A percentile compares a stretch with the other conserved stretches of the same genome.
Conservation (phyloP, 2,329 filamentous ascomycete species). For the Elsinoe australis region DNA sequence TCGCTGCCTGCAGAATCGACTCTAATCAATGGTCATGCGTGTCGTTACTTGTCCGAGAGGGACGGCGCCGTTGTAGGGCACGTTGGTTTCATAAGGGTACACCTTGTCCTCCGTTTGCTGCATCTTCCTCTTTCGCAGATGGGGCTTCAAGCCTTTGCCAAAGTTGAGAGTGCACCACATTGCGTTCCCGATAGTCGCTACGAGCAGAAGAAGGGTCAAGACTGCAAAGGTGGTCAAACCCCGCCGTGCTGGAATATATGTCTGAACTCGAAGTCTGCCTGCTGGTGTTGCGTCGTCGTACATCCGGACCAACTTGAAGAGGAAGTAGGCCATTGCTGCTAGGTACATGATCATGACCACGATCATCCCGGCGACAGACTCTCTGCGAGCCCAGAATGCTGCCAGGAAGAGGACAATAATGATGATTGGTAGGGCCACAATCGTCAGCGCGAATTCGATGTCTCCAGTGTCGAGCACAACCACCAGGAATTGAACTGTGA, state of each 20-base stretch:
- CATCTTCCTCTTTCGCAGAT: constrained; percentile 58
- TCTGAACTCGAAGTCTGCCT: constrained; percentile 30
- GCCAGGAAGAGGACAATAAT: constrained; percentile 80
- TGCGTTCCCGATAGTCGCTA: constrained; percentile 81
- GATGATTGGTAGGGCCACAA: constrained; percentile 83
- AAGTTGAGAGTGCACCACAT: constrained; percentile 88
- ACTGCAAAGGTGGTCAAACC: constrained; percentile 90
- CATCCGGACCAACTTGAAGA: constrained; percentile 97
- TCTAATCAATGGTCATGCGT: constrained; percentile 44
- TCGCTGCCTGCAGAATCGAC: constrained; percentile 15
- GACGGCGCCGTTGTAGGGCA: constrained; percentile 23
- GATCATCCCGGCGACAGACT: constrained; percentile 72
- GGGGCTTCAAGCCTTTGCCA: constrained; percentile 76
- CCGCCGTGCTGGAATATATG: constrained; percentile 72
- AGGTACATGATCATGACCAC: constrained; percentile 75
- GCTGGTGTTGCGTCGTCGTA: constrained; percentile 51
- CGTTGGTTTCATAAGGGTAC: constrained; percentile 24
- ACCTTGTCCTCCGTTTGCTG: constrained; percentile 44
- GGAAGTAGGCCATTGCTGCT: constrained; percentile 84
- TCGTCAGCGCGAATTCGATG: constrained; percentile 76
- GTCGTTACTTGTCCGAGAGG: constrained; percentile 27
- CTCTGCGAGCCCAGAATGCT: constrained; percentile 74
- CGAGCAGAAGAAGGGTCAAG: constrained; percentile 79
- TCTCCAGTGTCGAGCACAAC: constrained; percentile 64
- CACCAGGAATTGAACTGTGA: constrained; percentile 95